Evolutionary conservation across 352 stramenopile genomes (phyloP).

Genomic region (Phytopythium litorale): DNA sequence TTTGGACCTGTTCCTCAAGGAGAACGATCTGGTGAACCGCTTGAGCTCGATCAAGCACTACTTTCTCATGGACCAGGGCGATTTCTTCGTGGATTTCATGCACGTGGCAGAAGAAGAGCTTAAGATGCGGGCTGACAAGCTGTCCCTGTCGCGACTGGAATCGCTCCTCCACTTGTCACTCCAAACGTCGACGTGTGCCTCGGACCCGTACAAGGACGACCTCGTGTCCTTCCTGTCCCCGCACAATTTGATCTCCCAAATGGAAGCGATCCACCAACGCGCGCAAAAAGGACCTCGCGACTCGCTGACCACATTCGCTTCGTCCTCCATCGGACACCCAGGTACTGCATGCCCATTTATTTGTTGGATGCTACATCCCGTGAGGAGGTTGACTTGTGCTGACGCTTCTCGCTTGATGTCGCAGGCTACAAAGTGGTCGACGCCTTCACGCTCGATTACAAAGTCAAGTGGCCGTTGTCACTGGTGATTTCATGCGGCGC

Average conservation of each 20-base stretch:
- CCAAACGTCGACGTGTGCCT: constrained; percentile 90
- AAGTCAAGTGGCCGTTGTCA: constrained; percentile 96
- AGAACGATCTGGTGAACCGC: constrained; percentile 77
- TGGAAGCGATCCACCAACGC: constrained; percentile 90
- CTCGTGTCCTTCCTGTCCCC: constrained; percentile 85
- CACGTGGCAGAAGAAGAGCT: constrained; percentile 95
- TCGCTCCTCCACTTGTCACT: constrained; percentile 93
- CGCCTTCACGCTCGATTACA: constrained; percentile 95
- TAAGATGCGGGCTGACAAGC: constrained; percentile 79
- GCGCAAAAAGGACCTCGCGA: constrained; percentile 62
- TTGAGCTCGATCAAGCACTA: constrained; percentile 94
- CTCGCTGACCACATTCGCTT: constrained; percentile 68
- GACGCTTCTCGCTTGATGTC: neutral
- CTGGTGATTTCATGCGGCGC: constrained; percentile 94
- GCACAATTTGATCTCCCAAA: constrained; percentile 89
- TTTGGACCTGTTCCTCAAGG: constrained; percentile 74
- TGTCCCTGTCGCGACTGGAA: constrained; percentile 89
- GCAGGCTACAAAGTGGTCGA: constrained; percentile 92
- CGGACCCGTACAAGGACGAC: constrained; percentile 88
- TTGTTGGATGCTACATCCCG: neutral
- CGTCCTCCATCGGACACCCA: constrained; percentile 59
- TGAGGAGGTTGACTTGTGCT: neutral
- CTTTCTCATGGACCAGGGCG: constrained; percentile 98
- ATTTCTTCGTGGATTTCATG: constrained; percentile 99
- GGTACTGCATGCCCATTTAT: constrained; percentile 7